These are phyloP conservation scores for Candida buenavistaensis DNA, from an alignment of 1,139 yeast species.

Conservation along the genomic window DNA sequence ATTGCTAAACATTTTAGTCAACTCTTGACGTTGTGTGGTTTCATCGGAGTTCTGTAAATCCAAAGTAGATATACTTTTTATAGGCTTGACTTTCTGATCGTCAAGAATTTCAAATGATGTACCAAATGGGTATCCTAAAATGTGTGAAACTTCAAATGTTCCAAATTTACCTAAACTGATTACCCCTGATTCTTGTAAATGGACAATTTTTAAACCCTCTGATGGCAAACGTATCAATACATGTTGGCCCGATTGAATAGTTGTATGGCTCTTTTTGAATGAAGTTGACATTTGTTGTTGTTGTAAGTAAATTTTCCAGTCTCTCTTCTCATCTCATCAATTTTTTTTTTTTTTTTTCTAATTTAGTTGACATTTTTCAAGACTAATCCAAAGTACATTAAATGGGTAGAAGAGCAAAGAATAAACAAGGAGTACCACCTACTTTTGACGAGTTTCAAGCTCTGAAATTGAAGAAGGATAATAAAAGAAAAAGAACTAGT, in stretches of 20 bases:
- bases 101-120: constrained; percentile 83
- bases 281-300: no score
- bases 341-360: constrained; percentile 2
- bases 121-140: constrained; percentile 83
- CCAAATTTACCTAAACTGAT: constrained; percentile 91
- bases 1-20: constrained; percentile 40
- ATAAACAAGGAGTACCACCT: constrained; percentile 91
- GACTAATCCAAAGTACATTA: no score
- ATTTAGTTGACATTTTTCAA: constrained; percentile 1
- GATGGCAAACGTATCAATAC: constrained; percentile 80
- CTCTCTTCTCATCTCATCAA: constrained; percentile 9
- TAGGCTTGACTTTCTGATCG: constrained; percentile 52
- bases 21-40: constrained; percentile 36
- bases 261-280: constrained; percentile 10
- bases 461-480: constrained; percentile 45
- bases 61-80: constrained; percentile 35
- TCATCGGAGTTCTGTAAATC: constrained; percentile 24
- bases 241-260: constrained; percentile 50
- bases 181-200: constrained; percentile 56
- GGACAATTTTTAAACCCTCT: constrained; percentile 69
- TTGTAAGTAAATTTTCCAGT: no score
- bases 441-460: constrained; percentile 77
- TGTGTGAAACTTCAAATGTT: constrained; percentile 67
- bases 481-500: constrained; percentile 28
- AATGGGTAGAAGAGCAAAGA: constrained; percentile 95